Base-by-base conservation (phyloP, 352 stramenopile genomes). In the Globisporangium abappressorium region DNA sequence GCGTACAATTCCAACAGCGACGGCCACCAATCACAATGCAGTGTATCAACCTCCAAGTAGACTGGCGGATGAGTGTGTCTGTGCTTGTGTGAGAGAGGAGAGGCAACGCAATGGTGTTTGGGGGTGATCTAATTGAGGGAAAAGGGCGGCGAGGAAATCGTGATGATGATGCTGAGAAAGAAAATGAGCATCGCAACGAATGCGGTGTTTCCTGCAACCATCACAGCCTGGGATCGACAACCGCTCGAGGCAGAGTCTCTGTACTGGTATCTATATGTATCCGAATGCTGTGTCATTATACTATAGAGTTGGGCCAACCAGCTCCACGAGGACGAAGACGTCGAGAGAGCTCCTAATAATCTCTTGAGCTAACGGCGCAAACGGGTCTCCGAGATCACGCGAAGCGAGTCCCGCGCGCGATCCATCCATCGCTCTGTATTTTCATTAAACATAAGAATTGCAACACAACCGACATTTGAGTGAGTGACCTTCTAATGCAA, bases 381-480 rank as follows among this genome's bases (percentile, higher is more conserved):
- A 61, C 87, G 73, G n/a, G 84, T 92, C 62, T 95, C 87, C 4
- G 84, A 93, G 64, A 95, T 91, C 26, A 95, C 85, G 59, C 84
- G 82, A 9, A 95, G 74, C 18, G 87, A 95, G 62, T 95, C 84
- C 1, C 85, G 85, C 12, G 87, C 82, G 36, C 87, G 83, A 43
- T 93, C 76, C 81, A 92, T 94, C 87, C 87, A 95, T 56, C 80
- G 81, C 64, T 93, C 82, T 92, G 62, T 5, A 28, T 46, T 20
- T 22, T 26, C 55, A 33, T 12, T 20, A 47, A 5, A 28, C 30
- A 46, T 26, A 26, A 26, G 24, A 26, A 26, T 26, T 1, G 24
- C 24, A n/a, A 1, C 11, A 51, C 22, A 38, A 51, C 3, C 36
- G 15, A 20, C 38, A 0, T 18, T 12, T 46, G 38, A 46, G 38